Evolutionary conservation across 169 alveolate genomes (phyloP).

Genomic region (Plasmodium knowlesi): DNA sequence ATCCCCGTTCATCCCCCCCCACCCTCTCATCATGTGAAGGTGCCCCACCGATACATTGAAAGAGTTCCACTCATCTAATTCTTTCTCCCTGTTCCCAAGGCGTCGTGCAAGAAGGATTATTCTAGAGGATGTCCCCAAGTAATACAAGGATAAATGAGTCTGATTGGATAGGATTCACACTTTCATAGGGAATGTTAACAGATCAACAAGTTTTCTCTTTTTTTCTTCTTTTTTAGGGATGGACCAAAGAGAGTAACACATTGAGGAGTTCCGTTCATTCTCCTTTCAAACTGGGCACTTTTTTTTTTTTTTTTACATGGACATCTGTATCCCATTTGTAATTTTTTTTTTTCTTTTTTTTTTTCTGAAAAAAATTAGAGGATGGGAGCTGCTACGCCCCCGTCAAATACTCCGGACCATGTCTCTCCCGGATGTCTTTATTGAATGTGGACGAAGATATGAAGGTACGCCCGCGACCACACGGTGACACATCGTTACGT

Average conservation of each 20-base stretch:
- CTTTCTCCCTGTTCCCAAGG: neutral
- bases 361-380: neutral
- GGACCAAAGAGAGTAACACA: slow-evolving; percentile 52
- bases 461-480: slow-evolving; percentile 20
- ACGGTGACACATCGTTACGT: neutral
- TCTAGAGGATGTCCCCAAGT: slow-evolving; percentile 63
- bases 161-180: neutral
- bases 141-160: neutral
- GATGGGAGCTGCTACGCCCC: slow-evolving; percentile 59
- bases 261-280: neutral
- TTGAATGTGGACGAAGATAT: slow-evolving; percentile 45
- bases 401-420: slow-evolving; percentile 48
- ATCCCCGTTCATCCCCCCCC: neutral
- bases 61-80: neutral
- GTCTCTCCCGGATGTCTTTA: slow-evolving; percentile 55
- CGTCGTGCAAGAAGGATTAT: slow-evolving; percentile 56
- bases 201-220: neutral
- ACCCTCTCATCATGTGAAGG: too few relatives aligned
- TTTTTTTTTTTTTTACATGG: too few relatives aligned
- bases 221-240: slow-evolving; percentile 31
- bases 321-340: neutral
- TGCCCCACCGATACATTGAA: too few relatives aligned
- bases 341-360: neutral
- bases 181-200: neutral
- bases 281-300: neutral